These are phyloP conservation scores for Wakefieldia striispora DNA, from an alignment of 768 basidiomycete genomes.

Conservation along the genomic window DNA sequence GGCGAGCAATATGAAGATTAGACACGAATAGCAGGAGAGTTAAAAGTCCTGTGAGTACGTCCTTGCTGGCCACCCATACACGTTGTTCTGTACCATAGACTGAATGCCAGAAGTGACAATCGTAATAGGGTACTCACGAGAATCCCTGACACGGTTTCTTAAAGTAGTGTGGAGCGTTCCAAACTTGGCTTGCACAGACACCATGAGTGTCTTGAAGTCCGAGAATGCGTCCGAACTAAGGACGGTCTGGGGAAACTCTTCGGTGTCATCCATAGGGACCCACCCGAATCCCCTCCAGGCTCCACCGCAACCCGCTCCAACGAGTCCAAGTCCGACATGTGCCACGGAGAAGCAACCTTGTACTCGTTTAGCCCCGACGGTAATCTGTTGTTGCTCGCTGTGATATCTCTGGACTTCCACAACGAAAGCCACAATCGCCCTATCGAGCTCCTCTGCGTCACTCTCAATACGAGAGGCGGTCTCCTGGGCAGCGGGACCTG, in stretches of 20 bases:
- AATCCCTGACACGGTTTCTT: slow-evolving; percentile 19
- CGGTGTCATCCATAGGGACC: slow-evolving; percentile 53
- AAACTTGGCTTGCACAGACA: slow-evolving; percentile 51
- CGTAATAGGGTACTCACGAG: slow-evolving; percentile 22
- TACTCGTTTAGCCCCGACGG: slow-evolving; percentile 47
- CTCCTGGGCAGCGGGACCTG: slow-evolving; percentile 57
- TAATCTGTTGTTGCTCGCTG: slow-evolving; percentile 25
- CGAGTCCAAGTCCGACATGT: slow-evolving; percentile 72
- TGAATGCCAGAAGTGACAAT: slow-evolving; percentile 3
- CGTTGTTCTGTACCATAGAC: slow-evolving; percentile 20
- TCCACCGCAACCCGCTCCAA: slow-evolving; percentile 75
- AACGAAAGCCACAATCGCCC: slow-evolving; percentile 66
- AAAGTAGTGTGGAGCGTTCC: slow-evolving; percentile 28
- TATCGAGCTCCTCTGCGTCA: slow-evolving; percentile 74
- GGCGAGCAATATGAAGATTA: slow-evolving; percentile 75
- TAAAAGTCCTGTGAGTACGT: slow-evolving; percentile 54
- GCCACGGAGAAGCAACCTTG: slow-evolving; percentile 58
- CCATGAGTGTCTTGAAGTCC: slow-evolving; percentile 49
- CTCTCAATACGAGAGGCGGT: slow-evolving; percentile 70
- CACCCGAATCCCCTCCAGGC: slow-evolving; percentile 87
- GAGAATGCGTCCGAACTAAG: slow-evolving; percentile 52
- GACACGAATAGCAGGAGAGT: slow-evolving; percentile 57
- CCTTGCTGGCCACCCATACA: slow-evolving; percentile 42
- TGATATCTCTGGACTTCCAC: slow-evolving; percentile 65
- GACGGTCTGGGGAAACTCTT: slow-evolving; percentile 43